A percentile compares a stretch with the other conserved stretches of the same genome.
Conservation (phyloP, 768 basidiomycete genomes). For the Boletus vermiculosoides region DNA sequence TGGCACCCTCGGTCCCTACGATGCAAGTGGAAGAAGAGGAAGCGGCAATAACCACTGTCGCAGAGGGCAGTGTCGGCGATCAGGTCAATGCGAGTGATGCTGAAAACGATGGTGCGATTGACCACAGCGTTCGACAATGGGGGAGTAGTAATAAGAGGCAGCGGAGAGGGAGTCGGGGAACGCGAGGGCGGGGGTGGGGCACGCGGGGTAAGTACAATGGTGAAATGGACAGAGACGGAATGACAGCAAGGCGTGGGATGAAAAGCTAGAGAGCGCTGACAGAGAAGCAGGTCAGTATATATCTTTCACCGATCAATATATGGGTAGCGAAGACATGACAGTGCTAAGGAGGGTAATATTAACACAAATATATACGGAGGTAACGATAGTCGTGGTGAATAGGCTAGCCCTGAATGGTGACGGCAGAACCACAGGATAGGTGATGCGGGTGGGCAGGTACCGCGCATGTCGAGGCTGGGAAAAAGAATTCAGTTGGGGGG, state of each 20-base stretch:
- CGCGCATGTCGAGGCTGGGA: constrained; percentile 9
- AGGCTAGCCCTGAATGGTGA: neutral
- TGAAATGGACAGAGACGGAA: neutral
- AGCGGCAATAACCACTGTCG: neutral
- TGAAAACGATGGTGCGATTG: neutral
- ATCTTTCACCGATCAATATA: neutral
- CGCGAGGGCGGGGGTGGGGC: neutral
- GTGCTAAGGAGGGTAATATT: neutral
- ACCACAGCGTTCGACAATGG: neutral
- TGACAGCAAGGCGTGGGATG: constrained; percentile 1
- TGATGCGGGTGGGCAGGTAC: neutral
- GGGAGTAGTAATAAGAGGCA: neutral
- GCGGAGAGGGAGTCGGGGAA: neutral
- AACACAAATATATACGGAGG: neutral
- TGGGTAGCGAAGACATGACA: neutral
- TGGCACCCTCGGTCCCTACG: constrained; percentile 9
- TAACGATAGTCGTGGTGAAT: too few relatives aligned
- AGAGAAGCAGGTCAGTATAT: neutral
- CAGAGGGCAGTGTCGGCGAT: neutral
- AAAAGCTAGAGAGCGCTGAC: neutral
- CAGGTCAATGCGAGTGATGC: neutral
- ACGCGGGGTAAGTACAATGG: constrained; percentile 1
- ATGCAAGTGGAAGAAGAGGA: neutral
- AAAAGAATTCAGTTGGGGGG: constrained; percentile 7
- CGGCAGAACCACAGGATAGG: neutral